Base-by-base conservation (phyloP, 495 filamentous ascomycete species). In the Podospora appendiculata region DNA sequence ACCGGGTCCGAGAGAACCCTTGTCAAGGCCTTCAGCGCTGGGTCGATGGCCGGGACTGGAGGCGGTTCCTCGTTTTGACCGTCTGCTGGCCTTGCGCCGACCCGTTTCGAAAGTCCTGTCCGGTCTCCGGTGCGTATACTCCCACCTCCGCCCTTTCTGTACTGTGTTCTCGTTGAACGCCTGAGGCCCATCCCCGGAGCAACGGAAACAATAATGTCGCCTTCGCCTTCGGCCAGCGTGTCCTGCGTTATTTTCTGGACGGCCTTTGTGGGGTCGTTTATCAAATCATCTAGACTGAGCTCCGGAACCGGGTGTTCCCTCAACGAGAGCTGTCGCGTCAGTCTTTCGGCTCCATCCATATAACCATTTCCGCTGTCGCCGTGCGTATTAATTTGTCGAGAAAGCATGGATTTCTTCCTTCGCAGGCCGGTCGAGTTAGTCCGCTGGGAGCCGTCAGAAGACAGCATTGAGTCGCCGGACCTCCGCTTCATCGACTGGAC, bases 401-500 rank as follows among this genome's bases (percentile, higher is more conserved):
- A 96, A 10, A 99, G 74, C 90, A 95, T 96, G 0, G 92, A 96
- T 65, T 91, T 91, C 70, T 96, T 96, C 59, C 93, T 82, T 56
- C 84, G 77, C 50, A 97, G 67, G 40, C 86, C 75, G 16, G 79
- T 74, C 3, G 87, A 85, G 41, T 79, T 76, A 50, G 76, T 73
- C 34, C 83, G 70, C 16, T 85, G 79, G 2, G 85, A 58, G 3
- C 83, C 79, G 53, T 88, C 83, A 4, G 78, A 72, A 1, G 85
- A 86, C 51, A 95, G 71, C 7, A 86, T 76, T 4, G 69, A 65
- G 36, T 92, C 89, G 7, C 85, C 84, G 7, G 89, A 94, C 63
- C 85, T 81, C 57, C 91, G 75, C 69, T 89, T 86, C 58, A 97
- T 95, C 11, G 88, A 82, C 48, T 94, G 84, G 19, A 95, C 86